Evolutionary conservation across 2,329 filamentous ascomycete species (phyloP).

Genomic region (Microdochium trichocladiopsis): DNA sequence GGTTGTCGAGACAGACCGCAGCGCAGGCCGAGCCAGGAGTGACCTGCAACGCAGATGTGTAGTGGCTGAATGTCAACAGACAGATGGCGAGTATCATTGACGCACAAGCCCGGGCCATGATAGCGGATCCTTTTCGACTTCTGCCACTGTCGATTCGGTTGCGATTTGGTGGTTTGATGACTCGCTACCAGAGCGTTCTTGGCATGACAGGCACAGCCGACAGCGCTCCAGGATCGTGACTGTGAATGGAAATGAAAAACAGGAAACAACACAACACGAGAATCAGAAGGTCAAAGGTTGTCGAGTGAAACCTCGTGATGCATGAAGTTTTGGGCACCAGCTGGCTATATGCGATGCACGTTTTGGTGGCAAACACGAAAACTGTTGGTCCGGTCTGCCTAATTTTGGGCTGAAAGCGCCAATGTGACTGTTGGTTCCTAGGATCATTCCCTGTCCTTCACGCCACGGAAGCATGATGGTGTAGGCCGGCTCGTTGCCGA

Average conservation of each 20-base stretch:
- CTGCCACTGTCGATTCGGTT: not conserved
- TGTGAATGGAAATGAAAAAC: not conserved
- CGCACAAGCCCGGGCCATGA: not conserved
- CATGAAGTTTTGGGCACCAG: not conserved
- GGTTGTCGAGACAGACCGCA: conserved; percentile 34
- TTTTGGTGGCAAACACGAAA: not conserved
- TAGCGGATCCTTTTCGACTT: not conserved
- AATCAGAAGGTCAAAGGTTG: not conserved
- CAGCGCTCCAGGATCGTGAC: not conserved
- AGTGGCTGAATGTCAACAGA: conserved; percentile 8
- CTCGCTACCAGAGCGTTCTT: not conserved
- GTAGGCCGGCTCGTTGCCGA: not conserved
- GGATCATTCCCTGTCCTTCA: not conserved
- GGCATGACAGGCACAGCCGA: not conserved
- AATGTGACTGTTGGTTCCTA: not conserved
- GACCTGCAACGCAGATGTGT: conserved; percentile 30
- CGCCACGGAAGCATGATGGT: not conserved
- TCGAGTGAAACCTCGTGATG: not conserved
- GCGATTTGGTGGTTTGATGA: not conserved
- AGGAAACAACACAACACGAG: not conserved
- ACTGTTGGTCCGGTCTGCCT: not conserved
- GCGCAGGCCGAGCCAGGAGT: conserved; percentile 45
- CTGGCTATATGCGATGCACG: not conserved
- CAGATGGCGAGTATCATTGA: not conserved
- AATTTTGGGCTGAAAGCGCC: not conserved